Evolutionary conservation across 495 filamentous ascomycete genomes (phyloP), one percentile per base, ranked within the genome.

Genomic region (Xylaria scruposa): DNA sequence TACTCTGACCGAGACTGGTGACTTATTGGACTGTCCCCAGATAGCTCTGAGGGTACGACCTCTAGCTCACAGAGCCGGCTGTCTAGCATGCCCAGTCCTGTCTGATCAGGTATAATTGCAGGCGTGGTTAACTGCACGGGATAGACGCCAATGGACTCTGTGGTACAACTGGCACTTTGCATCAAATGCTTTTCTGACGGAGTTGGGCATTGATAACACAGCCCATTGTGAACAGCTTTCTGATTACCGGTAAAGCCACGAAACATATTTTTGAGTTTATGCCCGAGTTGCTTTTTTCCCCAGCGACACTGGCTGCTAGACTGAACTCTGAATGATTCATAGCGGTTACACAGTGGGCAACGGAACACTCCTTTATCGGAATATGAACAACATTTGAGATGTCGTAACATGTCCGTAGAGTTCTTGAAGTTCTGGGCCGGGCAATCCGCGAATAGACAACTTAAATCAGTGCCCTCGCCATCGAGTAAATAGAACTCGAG

Each of bases 371-470:
- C 72, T 19, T 74, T 19, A 4, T 46, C 7, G 49, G 75, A 70
- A 7, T 2, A 54, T 24, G 44, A 17, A 54, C 76, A 78, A 12
- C 8, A 12, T 29, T 76, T 75, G 1, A 78, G 61, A 51, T 78
- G 76, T 15, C 19, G 47, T 26, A 78, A 17, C 76, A 76, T 76
- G 5, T 61, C 29, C 29, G 70, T 40, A 0, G 49, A 15, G 2
- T 46, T 47, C 0, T 58, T 44, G 36, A 74, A 78, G 17, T 61
- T 19, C 7, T 33, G 24, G 1, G 46, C 31, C 19, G 2, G 29
- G 70, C 76, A 77, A 26, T 66, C 69, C 53, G 24, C 29, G 59
- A 75, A 73, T 8, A 46, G 69, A 42, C 76, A 77, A 15, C 24
- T 58, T 19, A 54, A 67, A 24, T 19, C 6, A 26, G 10, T 10